These are phyloP conservation scores for Cylindrodendrum hubeiense DNA, from an alignment of 2,329 filamentous ascomycete genomes.

Conservation along the genomic window DNA sequence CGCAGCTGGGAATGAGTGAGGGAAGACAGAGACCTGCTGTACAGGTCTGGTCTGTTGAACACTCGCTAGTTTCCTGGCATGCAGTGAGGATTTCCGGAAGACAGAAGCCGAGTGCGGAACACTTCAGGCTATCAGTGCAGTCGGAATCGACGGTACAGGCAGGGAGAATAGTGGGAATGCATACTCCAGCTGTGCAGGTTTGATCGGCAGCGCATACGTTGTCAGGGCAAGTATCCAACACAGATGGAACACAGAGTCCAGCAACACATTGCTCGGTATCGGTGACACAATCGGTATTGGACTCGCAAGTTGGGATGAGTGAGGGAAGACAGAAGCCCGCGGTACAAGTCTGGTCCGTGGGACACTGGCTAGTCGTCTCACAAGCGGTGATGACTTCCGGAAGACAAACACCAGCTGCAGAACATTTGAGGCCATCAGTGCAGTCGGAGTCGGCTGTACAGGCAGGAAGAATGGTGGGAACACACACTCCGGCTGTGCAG, in stretches of 20 bases:
- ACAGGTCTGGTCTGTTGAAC: neutral
- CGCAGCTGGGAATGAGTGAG: neutral
- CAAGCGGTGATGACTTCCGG: neutral
- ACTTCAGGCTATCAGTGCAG: neutral
- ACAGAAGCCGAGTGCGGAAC: neutral
- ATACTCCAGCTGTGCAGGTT: conserved; percentile 13
- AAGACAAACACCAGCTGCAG: conserved; percentile 6
- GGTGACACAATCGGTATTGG: neutral
- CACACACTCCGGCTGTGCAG: conserved; percentile 9
- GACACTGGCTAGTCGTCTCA: neutral
- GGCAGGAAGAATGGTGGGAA: neutral
- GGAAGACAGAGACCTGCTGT: conserved; percentile 8
- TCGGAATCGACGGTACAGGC: neutral
- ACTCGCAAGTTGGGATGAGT: neutral
- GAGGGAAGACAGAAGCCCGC: conserved; percentile 7
- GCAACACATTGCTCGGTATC: neutral
- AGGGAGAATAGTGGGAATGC: conserved; percentile 6
- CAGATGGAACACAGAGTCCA: conserved; percentile 7
- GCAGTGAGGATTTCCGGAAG: neutral
- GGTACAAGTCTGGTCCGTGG: neutral
- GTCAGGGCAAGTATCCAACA: neutral
- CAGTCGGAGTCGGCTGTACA: neutral
- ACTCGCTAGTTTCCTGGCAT: neutral
- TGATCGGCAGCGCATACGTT: neutral
- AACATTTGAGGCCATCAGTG: neutral